Evolutionary conservation across 177 flowering plant genomes (phyloP).

Genomic region (Telopea speciosissima): DNA sequence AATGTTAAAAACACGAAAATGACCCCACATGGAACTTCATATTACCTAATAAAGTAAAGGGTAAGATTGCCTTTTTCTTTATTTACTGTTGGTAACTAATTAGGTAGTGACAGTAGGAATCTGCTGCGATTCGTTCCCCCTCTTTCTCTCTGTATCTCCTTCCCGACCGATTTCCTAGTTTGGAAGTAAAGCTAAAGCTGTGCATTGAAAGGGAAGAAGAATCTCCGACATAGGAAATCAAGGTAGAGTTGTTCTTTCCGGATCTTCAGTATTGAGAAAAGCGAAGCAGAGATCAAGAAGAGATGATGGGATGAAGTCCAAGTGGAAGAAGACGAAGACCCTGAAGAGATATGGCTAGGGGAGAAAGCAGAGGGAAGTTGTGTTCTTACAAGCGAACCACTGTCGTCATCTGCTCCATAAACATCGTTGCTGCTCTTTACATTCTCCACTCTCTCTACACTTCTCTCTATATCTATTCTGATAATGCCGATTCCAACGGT

Average conservation of each 20-base stretch:
- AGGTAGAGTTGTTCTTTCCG: no score
- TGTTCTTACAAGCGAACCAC: slow-evolving; percentile 69
- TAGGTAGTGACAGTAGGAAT: no score
- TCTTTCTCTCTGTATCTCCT: no score
- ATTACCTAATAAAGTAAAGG: no score
- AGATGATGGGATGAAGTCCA: slow-evolving; percentile 34
- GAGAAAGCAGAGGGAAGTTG: slow-evolving; percentile 33
- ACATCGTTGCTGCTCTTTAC: slow-evolving; percentile 75
- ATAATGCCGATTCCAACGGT: slow-evolving; percentile 13
- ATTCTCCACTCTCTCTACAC: slow-evolving; percentile 67
- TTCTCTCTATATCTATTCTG: slow-evolving; percentile 54
- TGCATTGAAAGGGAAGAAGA: no score
- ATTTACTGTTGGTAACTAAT: no score
- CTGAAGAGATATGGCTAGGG: slow-evolving; percentile 47
- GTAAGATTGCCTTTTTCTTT: no score
- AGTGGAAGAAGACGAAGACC: slow-evolving; percentile 10
- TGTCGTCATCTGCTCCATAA: slow-evolving; percentile 65
- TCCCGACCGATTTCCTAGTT: not conserved
- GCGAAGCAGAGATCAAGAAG: slow-evolving; percentile 7
- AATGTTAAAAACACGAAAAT: no score
- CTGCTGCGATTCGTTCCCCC: no score
- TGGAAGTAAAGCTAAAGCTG: not conserved
- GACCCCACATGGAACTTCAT: no score
- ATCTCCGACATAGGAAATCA: no score
- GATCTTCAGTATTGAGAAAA: not conserved